Evolutionary conservation across 352 stramenopile species (phyloP), one percentile per base, ranked within the genome.

Genomic region (Phytophthora kernoviae): DNA sequence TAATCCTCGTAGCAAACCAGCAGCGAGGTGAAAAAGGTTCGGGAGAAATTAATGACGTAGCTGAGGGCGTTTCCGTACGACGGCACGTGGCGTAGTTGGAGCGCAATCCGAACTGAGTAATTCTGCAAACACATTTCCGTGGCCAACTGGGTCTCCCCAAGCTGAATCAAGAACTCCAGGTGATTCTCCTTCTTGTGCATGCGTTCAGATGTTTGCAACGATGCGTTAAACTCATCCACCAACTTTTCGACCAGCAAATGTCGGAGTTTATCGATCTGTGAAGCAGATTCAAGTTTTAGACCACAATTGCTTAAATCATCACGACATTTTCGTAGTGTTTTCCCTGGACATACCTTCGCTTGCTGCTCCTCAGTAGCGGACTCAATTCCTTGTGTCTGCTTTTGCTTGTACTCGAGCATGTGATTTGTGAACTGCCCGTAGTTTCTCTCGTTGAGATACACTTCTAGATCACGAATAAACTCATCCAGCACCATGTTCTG

Each of bases 131-230:
- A 94, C 79, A 94, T 91, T 42, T 93, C 73, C 0, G 85, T 90
- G 10, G 83, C 85, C 1, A 91, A 45, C 5, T 81, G 58, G 5
- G 84, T 80, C 33, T 93, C 70, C 7, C 77, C 83, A 24, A 94
- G 65, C 30, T 87, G 70, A 51, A 94, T 91, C 44, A 93, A 62
- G 37, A 87, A 88, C 18, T 77, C 69, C 1, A 94, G 51, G 40
- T 94, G 81, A n/a, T 82, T 73, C 37, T 93, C 85, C 42, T 90
- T 91, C 64, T 90, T 93, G 58, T 93, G 83, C 77, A 90, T 93
- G 4, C 76, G 79, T 48, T 90, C 81, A 11, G 81, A 91, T 2
- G 83, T 89, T 47, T 93, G 83, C 58, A 93, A 79, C 15, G 83
- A 87, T 0, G 75, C 59, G 51, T 90, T 90, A 54, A 93, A 93